Evolutionary conservation across 208 protist species (phyloP), one percentile per base, ranked within the genome.

Genomic region (Wallacemonas sp.): DNA sequence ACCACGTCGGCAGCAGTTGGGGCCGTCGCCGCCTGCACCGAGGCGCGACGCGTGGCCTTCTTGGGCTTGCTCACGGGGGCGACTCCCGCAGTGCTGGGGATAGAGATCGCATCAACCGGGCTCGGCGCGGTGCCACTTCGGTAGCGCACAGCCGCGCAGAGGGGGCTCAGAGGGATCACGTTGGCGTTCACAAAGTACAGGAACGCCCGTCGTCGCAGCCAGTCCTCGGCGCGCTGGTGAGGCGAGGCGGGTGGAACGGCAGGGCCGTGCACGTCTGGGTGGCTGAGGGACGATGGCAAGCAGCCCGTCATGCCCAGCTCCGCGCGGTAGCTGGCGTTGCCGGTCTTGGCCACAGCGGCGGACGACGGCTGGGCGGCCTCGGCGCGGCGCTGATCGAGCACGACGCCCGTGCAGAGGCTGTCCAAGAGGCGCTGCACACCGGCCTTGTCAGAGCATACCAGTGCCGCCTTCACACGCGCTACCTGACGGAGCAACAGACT

Each of bases 161-260:
- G 64, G 0, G 75, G 48, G 67, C 70, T 84, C 25, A 84, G 20
- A 8, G 79, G 79, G 14, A 84, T 61, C 29, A 79, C 65, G 42
- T 86, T 54, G 45, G 79, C 67, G 0, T 25, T 32, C 0, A 89
- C 59, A 77, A 90, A 93, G 61, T 70, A 88, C 14, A 90, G 63
- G 11, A 90, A 26, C 2, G 79, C 74, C 26, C 68, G 72, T 29
- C 87, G 87, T 11, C 79, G 81, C 32, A 70, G 18, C 33, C 66
- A 68, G 25, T 48, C 14, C 0, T 64, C 41, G n/a, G 12, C 20
- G 50, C 31, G 31, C 3, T n/a, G n/a, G n/a, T n/a, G n/a, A n/a
- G n/a, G n/a, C 26, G 50, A 57, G 14, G 36, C 36, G 36, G 36
- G n/a, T n/a, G n/a, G n/a, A n/a, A n/a, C n/a, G n/a, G n/a, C n/a